A percentile compares a stretch with the other conserved stretches of the same genome.
These are phyloP conservation scores for Apiospora malaysiana DNA, from an alignment of 2,329 filamentous ascomycete genomes.

Conservation along the genomic window DNA sequence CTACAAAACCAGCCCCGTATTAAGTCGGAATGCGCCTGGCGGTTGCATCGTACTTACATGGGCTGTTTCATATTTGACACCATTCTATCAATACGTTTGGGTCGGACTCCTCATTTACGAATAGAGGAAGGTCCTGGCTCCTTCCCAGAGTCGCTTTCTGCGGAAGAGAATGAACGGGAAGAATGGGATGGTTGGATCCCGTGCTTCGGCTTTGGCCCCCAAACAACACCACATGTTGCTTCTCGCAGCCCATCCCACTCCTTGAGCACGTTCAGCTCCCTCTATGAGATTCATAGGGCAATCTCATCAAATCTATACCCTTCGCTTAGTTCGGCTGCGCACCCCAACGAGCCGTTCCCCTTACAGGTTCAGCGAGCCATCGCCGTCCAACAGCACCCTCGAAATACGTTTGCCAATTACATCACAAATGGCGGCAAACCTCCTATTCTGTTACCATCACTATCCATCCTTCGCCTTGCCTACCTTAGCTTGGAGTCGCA, in stretches of 20 bases:
- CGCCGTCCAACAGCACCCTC: constrained; percentile 19
- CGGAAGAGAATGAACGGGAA: constrained; percentile 70
- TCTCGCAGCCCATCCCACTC: constrained; percentile 33
- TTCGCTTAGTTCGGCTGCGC: not conserved
- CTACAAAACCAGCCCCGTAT: constrained; percentile 46
- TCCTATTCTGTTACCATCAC: constrained; percentile 28
- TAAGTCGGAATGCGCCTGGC: constrained; percentile 29
- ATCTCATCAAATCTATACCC: constrained; percentile 25
- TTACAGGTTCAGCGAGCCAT: constrained; percentile 28
- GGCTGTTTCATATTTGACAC: constrained; percentile 70
- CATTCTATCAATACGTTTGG: constrained; percentile 57
- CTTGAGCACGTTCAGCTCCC: constrained; percentile 31
- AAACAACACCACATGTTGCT: constrained; percentile 15
- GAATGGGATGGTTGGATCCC: constrained; percentile 78
- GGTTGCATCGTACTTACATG: constrained; percentile 52
- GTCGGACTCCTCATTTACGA: constrained; percentile 56
- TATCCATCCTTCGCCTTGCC: constrained; percentile 29
- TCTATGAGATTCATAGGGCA: constrained; percentile 29
- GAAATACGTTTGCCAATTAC: constrained; percentile 21
- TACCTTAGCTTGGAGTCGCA: constrained; percentile 27
- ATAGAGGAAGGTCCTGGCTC: constrained; percentile 51
- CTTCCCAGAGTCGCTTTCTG: constrained; percentile 32
- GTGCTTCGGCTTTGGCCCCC: constrained; percentile 45
- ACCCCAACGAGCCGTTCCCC: not conserved
- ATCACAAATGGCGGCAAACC: constrained; percentile 29